These are phyloP conservation scores for Raphanus raphanistrum DNA, from an alignment of 345 rosid species.

Conservation along the genomic window DNA sequence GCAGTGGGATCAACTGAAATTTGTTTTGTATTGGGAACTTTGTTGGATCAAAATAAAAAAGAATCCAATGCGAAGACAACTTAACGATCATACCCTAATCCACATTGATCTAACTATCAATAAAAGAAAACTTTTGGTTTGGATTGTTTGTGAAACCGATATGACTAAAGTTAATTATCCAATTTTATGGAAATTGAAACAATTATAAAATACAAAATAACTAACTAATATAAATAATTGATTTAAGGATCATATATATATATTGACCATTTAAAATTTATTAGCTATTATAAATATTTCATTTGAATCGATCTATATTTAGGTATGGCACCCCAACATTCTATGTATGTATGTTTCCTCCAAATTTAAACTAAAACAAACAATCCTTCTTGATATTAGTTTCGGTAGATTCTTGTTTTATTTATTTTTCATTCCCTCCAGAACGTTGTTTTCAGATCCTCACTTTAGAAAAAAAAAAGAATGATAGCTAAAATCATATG, in stretches of 20 bases:
- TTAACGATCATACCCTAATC: neutral
- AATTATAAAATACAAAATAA: no score
- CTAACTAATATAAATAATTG: no score
- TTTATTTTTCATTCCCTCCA: neutral
- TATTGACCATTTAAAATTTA: no score
- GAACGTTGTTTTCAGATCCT: conserved; percentile 19
- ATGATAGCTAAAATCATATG: neutral
- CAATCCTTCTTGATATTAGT: conserved; percentile 3
- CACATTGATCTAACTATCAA: neutral
- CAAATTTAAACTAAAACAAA: neutral
- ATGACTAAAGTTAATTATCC: no score
- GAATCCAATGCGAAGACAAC: conserved; percentile 20
- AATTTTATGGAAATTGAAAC: no score
- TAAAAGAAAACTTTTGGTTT: neutral
- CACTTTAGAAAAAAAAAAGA: neutral
- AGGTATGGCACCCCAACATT: no score
- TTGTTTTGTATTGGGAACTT: conserved; percentile 3
- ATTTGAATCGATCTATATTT: no score
- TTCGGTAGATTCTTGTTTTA: neutral
- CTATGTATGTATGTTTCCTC: neutral
- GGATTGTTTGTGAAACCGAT: neutral
- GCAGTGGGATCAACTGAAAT: conserved; percentile 5
- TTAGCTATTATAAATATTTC: no score
- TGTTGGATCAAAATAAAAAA: neutral
- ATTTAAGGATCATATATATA: no score